These are phyloP conservation scores for Rhipidocladum racemiflorum DNA, from an alignment of 176 grass and related monocot genomes.

Conservation along the genomic window DNA sequence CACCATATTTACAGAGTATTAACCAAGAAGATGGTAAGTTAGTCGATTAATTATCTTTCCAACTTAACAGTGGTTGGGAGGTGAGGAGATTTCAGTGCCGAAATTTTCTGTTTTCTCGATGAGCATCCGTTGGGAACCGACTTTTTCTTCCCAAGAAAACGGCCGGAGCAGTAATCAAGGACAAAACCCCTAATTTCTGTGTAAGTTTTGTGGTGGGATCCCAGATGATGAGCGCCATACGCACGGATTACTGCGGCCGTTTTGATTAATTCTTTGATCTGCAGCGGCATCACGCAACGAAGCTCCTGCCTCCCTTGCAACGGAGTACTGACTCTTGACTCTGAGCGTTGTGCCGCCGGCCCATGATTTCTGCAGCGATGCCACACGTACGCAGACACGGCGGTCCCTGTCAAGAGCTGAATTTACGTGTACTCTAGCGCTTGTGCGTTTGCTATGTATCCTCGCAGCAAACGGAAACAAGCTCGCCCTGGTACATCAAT, in stretches of 20 bases:
- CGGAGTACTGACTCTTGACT: neutral
- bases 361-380: slow-evolving; percentile 10
- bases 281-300: neutral
- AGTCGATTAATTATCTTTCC: too few relatives aligned
- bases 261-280: neutral
- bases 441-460: neutral
- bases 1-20: too few relatives aligned
- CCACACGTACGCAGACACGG: neutral
- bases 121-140: neutral
- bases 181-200: neutral
- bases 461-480: neutral
- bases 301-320: neutral
- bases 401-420: neutral
- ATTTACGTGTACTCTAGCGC: slow-evolving; percentile 11
- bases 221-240: neutral
- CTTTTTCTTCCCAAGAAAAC: neutral
- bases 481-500: neutral
- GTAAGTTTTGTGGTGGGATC: neutral
- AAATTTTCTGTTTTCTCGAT: too few relatives aligned
- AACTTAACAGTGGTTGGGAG: too few relatives aligned
- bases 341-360: neutral
- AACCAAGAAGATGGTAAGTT: too few relatives aligned
- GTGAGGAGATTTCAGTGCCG: too few relatives aligned
- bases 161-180: neutral
- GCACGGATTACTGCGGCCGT: neutral